Conservation (phyloP, 2,329 filamentous ascomycete genomes). For the Fusarium nisikadoi region DNA sequence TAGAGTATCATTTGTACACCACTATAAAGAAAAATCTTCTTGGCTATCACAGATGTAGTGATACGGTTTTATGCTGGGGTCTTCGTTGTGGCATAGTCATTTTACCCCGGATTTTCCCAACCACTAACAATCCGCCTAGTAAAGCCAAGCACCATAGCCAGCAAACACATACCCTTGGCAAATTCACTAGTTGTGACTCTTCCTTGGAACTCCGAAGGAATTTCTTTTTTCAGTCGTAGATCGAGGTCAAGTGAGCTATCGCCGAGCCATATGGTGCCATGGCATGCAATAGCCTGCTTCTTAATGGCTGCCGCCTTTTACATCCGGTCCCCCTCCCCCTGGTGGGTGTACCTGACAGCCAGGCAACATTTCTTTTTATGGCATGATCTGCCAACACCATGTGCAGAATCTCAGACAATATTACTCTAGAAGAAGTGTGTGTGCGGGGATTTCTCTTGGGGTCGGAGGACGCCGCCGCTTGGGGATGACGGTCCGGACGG, state of each 20-base stretch:
- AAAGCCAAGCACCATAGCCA: background rate
- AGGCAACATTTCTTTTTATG: conserved; percentile 17
- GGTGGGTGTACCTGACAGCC: conserved; percentile 18
- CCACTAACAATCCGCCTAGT: background rate
- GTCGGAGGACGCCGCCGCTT: conserved; percentile 30
- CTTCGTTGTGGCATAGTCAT: background rate
- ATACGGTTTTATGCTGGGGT: conserved; percentile 6
- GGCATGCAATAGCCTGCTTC: conserved; percentile 19
- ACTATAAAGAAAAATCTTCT: conserved; percentile 22
- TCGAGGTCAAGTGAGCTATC: conserved; percentile 28
- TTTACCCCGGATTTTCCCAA: conserved; percentile 17
- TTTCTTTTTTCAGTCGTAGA: conserved; percentile 6
- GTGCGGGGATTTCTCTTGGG: conserved; percentile 30
- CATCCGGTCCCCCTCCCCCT: conserved; percentile 23
- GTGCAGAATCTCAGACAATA: conserved; percentile 33
- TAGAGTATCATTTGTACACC: conserved; percentile 7
- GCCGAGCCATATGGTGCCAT: conserved; percentile 29
- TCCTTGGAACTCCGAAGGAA: background rate
- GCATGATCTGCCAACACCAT: conserved; percentile 32
- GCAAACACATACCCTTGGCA: background rate
- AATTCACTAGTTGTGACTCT: background rate
- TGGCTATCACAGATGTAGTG: conserved; percentile 13
- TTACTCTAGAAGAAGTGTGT: background rate
- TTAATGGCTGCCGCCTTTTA: conserved; percentile 14
- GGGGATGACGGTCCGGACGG: conserved; percentile 24